These are phyloP conservation scores for Aspergillus phoenicis DNA, from an alignment of 2,329 filamentous ascomycete species.

Conservation along the genomic window DNA sequence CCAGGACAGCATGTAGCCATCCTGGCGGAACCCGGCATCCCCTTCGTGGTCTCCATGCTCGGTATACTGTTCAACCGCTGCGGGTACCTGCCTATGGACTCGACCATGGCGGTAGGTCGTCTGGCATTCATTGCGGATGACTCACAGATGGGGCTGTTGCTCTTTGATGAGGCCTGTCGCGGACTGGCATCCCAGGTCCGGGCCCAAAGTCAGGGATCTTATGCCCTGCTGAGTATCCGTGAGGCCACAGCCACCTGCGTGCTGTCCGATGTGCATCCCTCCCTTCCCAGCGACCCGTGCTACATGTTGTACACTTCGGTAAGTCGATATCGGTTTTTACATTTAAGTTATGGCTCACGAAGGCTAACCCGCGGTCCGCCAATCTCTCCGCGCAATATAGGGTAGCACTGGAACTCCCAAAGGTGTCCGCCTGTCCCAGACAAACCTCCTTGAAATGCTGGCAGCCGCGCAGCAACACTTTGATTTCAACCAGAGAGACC, in stretches of 20 bases:
- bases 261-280: background rate
- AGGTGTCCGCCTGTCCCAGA: background rate
- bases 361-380: background rate
- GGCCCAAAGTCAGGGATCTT: background rate
- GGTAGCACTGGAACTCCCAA: slow-evolving; percentile 11
- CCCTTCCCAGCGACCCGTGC: background rate
- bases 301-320: slow-evolving; percentile 10
- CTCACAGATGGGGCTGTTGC: background rate
- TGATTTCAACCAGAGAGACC: background rate
- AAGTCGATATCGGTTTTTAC: background rate
- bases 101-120: background rate
- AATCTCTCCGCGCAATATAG: background rate
- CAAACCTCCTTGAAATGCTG: background rate
- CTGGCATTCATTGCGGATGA: background rate
- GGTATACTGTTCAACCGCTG: background rate
- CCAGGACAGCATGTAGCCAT: background rate
- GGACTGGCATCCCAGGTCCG: background rate
- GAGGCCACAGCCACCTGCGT: background rate
- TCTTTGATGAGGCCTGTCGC: background rate
- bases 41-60: slow-evolving; percentile 1
- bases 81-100: slow-evolving; percentile 5
- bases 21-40: background rate
- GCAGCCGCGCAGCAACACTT: background rate
- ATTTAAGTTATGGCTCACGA: background rate
- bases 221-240: background rate